A percentile compares a stretch with the other conserved stretches of the same genome.
These are phyloP conservation scores for Veloboletus limbatus DNA, from an alignment of 1,284 basidiomycete species.

Conservation along the genomic window DNA sequence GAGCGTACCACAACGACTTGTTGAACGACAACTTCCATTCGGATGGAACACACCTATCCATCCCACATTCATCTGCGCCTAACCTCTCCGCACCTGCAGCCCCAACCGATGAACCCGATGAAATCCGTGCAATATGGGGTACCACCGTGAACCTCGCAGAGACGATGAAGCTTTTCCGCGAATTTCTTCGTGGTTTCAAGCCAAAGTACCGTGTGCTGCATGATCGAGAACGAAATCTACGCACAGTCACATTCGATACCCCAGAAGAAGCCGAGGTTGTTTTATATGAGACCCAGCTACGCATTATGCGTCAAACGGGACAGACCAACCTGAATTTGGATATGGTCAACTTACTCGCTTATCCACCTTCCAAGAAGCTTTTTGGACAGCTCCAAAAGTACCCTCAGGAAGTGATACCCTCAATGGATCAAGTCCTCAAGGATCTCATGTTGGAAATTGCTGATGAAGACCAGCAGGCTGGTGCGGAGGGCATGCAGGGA, in stretches of 20 bases:
- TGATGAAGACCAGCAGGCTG: slow-evolving; percentile 71
- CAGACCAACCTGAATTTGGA: slow-evolving; percentile 94
- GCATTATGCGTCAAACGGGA: slow-evolving; percentile 85
- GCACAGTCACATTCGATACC: slow-evolving; percentile 52
- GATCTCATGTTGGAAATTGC: slow-evolving; percentile 84
- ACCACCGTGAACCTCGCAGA: slow-evolving; percentile 90
- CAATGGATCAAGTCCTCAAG: slow-evolving; percentile 95
- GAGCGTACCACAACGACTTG: slow-evolving; percentile 23
- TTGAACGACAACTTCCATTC: slow-evolving; percentile 44
- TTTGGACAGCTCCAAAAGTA: slow-evolving; percentile 83
- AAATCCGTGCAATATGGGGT: slow-evolving; percentile 93
- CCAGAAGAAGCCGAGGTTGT: slow-evolving; percentile 68
- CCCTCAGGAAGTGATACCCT: slow-evolving; percentile 95
- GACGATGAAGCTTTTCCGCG: slow-evolving; percentile 87
- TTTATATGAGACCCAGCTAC: slow-evolving; percentile 81
- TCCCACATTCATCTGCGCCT: slow-evolving; percentile 64
- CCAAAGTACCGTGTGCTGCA: slow-evolving; percentile 84
- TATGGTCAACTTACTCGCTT: slow-evolving; percentile 84
- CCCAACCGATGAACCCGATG: slow-evolving; percentile 68
- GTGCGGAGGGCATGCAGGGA: slow-evolving; percentile 67
- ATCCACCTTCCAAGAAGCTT: slow-evolving; percentile 81
- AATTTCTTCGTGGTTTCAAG: slow-evolving; percentile 91
- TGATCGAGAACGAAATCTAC: slow-evolving; percentile 62
- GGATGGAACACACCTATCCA: slow-evolving; percentile 53
- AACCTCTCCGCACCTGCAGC: slow-evolving; percentile 61